Evolutionary conservation across 2,329 filamentous ascomycete genomes (phyloP).

Genomic region (Epichloe gansuensis): DNA sequence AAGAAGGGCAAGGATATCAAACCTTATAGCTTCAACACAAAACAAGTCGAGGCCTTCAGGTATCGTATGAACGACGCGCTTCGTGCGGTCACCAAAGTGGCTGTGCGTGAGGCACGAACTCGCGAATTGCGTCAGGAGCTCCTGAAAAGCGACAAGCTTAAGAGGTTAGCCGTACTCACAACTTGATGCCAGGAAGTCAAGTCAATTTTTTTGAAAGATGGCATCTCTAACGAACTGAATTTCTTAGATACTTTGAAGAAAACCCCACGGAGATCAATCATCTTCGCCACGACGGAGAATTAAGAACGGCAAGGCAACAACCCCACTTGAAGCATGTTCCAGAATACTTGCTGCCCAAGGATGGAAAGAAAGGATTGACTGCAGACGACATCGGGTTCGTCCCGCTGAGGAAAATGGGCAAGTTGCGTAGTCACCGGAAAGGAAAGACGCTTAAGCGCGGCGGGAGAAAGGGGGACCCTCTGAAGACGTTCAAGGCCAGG

Average conservation of each 20-base stretch:
- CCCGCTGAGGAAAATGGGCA: slow-evolving; percentile 44
- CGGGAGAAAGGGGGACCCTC: slow-evolving; percentile 60
- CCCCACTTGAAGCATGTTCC: slow-evolving; percentile 88
- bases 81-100: slow-evolving; percentile 77
- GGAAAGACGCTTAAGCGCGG: slow-evolving; percentile 19
- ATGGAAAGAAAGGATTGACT: slow-evolving; percentile 56
- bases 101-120: slow-evolving; percentile 79
- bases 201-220: not conserved
- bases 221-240: not conserved
- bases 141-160: slow-evolving; percentile 85
- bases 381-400: slow-evolving; percentile 66
- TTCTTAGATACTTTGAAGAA: slow-evolving; percentile 71
- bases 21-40: slow-evolving; percentile 90
- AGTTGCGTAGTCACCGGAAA: slow-evolving; percentile 35
- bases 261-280: slow-evolving; percentile 83
- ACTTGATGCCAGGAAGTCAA: not conserved
- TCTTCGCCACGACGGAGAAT: slow-evolving; percentile 79
- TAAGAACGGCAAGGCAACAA: slow-evolving; percentile 72
- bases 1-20: slow-evolving; percentile 73
- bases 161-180: slow-evolving; percentile 35
- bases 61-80: slow-evolving; percentile 93
- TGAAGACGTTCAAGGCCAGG: slow-evolving; percentile 75
- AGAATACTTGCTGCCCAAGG: slow-evolving; percentile 78
- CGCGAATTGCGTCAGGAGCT: slow-evolving; percentile 82
- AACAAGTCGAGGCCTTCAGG: slow-evolving; percentile 82